Evolutionary conservation across 768 basidiomycete genomes (phyloP).

Genomic region (Lyophyllum decastes): DNA sequence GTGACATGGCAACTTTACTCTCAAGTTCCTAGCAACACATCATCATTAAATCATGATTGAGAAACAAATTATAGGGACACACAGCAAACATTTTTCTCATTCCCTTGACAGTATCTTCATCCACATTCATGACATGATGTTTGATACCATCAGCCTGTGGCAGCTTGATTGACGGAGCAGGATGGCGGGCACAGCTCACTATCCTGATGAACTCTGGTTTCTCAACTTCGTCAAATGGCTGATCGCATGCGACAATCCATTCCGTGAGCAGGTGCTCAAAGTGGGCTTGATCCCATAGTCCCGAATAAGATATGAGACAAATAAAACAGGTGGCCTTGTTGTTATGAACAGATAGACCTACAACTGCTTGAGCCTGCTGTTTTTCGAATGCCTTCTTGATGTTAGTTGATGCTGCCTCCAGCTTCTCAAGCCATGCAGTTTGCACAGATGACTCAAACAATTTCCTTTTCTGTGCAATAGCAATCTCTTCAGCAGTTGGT

Average conservation of each 20-base stretch:
- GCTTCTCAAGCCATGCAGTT: neutral
- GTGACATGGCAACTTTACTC: constrained; percentile 19
- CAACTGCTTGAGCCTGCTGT: neutral
- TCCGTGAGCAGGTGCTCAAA: constrained; percentile 1
- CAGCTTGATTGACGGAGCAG: neutral
- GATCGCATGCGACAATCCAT: constrained; percentile 10
- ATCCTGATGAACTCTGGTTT: constrained; percentile 17
- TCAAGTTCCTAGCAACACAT: constrained; percentile 15
- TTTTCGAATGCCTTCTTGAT: constrained; percentile 5
- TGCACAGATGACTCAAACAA: neutral
- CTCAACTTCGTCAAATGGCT: constrained; percentile 22
- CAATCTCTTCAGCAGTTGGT: neutral
- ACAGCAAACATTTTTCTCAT: neutral
- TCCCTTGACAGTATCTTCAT: neutral
- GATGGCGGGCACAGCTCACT: constrained; percentile 15
- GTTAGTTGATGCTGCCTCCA: constrained; percentile 1
- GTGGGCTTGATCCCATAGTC: neutral
- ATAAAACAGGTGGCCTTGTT: no score
- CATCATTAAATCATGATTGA: neutral
- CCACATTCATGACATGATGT: neutral
- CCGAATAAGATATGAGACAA: neutral
- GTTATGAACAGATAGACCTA: no score
- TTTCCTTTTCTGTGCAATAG: neutral
- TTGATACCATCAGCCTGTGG: neutral
- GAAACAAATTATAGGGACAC: no score